Evolutionary conservation across 2,329 filamentous ascomycete species (phyloP).

Genomic region (Neofusicoccum sp.): DNA sequence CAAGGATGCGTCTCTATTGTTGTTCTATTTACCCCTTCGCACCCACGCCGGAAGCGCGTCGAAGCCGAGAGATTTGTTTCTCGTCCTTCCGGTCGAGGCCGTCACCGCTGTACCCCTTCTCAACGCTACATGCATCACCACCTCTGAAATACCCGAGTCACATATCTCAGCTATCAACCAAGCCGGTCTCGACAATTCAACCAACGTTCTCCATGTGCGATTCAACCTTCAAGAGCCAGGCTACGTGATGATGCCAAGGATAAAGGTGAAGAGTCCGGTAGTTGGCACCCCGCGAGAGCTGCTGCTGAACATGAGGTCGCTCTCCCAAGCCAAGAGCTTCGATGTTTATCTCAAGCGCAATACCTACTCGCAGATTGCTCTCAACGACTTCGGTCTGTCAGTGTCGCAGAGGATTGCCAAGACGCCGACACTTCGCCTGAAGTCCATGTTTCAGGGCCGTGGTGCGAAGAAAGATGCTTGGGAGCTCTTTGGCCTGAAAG

Average conservation of each 20-base stretch:
- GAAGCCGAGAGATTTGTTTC: slow-evolving; percentile 3
- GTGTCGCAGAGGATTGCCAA: not conserved
- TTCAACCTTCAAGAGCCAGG: not conserved
- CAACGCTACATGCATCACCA: not conserved
- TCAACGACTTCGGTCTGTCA: not conserved
- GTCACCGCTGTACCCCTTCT: not conserved
- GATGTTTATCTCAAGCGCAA: slow-evolving; percentile 10
- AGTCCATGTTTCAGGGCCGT: slow-evolving; percentile 1
- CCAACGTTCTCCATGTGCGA: not conserved
- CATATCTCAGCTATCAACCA: not conserved
- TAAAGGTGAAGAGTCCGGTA: not conserved
- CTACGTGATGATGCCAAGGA: slow-evolving; percentile 11
- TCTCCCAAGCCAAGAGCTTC: not conserved
- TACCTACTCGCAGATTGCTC: slow-evolving; percentile 5
- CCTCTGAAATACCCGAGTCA: not conserved
- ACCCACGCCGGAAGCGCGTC: not conserved
- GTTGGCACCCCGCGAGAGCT: not conserved
- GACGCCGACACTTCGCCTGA: not conserved
- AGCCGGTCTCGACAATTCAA: not conserved
- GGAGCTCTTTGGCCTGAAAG: not conserved
- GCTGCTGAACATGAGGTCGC: not conserved
- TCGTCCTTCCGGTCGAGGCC: not conserved
- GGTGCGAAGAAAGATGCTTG: slow-evolving; percentile 8
- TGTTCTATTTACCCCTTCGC: slow-evolving; percentile 4
- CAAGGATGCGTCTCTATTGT: not conserved